Percentiles rank a stretch among this genome's conserved stretches.
Conservation (phyloP, 2,329 filamentous ascomycete genomes). For the Lecanicillium sp. region DNA sequence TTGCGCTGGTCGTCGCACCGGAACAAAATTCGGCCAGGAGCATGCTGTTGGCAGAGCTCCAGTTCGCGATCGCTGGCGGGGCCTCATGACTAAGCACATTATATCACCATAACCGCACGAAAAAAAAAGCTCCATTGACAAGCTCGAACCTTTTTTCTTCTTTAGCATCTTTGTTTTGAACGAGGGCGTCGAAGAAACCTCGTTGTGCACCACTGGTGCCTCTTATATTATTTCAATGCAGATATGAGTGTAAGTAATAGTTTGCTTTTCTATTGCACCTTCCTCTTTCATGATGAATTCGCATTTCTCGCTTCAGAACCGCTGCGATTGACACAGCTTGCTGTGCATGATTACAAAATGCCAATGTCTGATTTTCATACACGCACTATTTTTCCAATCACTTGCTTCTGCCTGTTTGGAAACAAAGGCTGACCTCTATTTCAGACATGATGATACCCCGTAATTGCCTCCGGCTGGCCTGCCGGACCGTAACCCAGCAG, state of each 20-base stretch:
- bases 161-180: background rate
- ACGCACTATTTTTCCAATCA: slow-evolving; percentile 8
- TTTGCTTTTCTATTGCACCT: background rate
- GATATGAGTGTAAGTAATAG: slow-evolving; percentile 30
- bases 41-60: slow-evolving; percentile 11
- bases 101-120: no score
- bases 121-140: slow-evolving; percentile 3
- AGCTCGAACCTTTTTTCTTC: slow-evolving; percentile 1
- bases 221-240: slow-evolving; percentile 10
- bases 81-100: background rate
- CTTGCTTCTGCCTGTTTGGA: slow-evolving; percentile 3
- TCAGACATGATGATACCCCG: slow-evolving; percentile 28
- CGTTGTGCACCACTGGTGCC: slow-evolving; percentile 4
- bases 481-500: slow-evolving; percentile 15
- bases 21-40: slow-evolving; percentile 24
- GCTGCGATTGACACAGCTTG: slow-evolving; percentile 40
- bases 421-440: slow-evolving; percentile 13
- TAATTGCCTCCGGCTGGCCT: slow-evolving; percentile 27
- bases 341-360: slow-evolving; percentile 35
- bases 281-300: slow-evolving; percentile 30
- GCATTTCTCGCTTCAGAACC: slow-evolving; percentile 39
- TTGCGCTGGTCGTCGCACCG: slow-evolving; percentile 20
- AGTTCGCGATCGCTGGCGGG: slow-evolving; percentile 1
- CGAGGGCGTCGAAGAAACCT: background rate
- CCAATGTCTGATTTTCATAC: slow-evolving; percentile 26